Evolutionary conservation across 1,139 yeast species (phyloP).

Genomic region (Yamadazyma taylorii): DNA sequence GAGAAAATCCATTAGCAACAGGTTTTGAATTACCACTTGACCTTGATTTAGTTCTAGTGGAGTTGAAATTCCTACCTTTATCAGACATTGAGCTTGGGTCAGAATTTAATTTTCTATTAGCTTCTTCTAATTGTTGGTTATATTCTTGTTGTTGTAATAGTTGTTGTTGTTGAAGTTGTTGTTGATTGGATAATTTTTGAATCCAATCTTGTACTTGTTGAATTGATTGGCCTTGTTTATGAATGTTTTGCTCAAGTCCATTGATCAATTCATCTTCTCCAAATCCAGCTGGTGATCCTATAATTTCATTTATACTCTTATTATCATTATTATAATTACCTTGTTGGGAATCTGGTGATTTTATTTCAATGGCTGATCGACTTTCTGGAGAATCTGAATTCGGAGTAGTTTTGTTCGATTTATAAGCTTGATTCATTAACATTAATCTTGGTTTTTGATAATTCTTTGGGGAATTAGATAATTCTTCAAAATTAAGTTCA

Average conservation of each 20-base stretch:
- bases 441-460: slow-evolving; percentile 39
- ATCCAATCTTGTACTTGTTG: slow-evolving; percentile 64
- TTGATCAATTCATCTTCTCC: slow-evolving; percentile 23
- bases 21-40: slow-evolving; percentile 1
- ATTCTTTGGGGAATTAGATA: slow-evolving; percentile 16
- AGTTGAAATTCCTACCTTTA: slow-evolving; percentile 4
- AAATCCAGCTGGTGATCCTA: slow-evolving; percentile 1
- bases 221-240: slow-evolving; percentile 53
- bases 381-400: slow-evolving; percentile 5
- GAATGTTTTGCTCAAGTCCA: slow-evolving; percentile 45
- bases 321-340: not conserved
- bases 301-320: slow-evolving; percentile 1
- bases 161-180: slow-evolving; percentile 31
- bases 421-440: slow-evolving; percentile 44
- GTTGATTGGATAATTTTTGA: slow-evolving; percentile 42
- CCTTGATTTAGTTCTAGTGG: not conserved
- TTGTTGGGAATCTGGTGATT: not conserved
- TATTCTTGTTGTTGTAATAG: slow-evolving; percentile 16
- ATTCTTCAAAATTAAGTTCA: slow-evolving; percentile 15
- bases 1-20: slow-evolving; percentile 2
- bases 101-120: not conserved
- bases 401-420: slow-evolving; percentile 19
- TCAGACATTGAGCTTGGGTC: slow-evolving; percentile 1
- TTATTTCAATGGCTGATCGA: not conserved
- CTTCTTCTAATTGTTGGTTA: slow-evolving; percentile 5